Evolutionary conservation across 495 filamentous ascomycete species (phyloP).

Genomic region (Penicillium cataractarum): DNA sequence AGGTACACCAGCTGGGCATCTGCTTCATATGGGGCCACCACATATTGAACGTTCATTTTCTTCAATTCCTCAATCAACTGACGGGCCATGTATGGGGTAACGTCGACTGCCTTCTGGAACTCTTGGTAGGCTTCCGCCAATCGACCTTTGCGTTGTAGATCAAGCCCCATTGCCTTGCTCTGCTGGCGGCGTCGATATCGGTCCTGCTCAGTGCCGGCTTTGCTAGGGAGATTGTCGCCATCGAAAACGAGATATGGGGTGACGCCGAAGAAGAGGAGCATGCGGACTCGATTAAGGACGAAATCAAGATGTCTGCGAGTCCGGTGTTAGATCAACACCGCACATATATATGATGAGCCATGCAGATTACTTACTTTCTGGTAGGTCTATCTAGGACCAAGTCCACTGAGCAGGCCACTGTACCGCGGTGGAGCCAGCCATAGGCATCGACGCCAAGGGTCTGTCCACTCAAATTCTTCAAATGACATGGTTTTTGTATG

Average conservation of each 20-base stretch:
- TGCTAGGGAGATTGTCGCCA: slow-evolving; percentile 93
- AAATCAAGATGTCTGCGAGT: slow-evolving; percentile 81
- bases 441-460: slow-evolving; percentile 95
- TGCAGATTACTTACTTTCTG: slow-evolving; percentile 63
- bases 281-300: slow-evolving; percentile 84
- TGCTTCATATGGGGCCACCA: slow-evolving; percentile 97
- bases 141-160: slow-evolving; percentile 78
- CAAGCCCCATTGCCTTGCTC: slow-evolving; percentile 72
- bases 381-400: slow-evolving; percentile 87
- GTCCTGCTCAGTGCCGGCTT: slow-evolving; percentile 84
- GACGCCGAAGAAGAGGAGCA: slow-evolving; percentile 91
- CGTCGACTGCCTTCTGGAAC: slow-evolving; percentile 93
- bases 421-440: slow-evolving; percentile 96
- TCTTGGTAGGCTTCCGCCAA: slow-evolving; percentile 79
- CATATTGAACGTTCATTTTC: slow-evolving; percentile 73
- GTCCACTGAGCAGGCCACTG: slow-evolving; percentile 87
- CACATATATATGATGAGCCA: not conserved
- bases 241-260: slow-evolving; percentile 94
- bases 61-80: slow-evolving; percentile 91
- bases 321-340: slow-evolving; percentile 6
- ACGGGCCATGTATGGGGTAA: slow-evolving; percentile 93
- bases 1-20: slow-evolving; percentile 95
- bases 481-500: slow-evolving; percentile 83
- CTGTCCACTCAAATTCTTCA: slow-evolving; percentile 86
- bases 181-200: slow-evolving; percentile 71